These are phyloP conservation scores for Macrolepiota dolichaula DNA, from an alignment of 768 basidiomycete genomes.

Conservation along the genomic window DNA sequence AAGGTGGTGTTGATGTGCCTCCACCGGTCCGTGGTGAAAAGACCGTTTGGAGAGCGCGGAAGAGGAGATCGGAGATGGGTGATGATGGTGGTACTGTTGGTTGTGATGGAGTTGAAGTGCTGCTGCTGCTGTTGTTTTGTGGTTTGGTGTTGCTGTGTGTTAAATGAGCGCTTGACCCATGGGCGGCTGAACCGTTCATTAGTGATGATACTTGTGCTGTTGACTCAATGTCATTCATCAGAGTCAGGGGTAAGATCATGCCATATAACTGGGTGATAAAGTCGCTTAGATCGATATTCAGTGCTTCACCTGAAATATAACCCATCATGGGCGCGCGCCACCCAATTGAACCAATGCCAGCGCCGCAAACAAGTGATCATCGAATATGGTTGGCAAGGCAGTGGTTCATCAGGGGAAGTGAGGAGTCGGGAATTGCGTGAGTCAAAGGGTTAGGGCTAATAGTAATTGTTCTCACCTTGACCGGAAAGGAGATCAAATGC, in stretches of 20 bases:
- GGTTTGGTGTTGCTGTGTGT: conserved; percentile 25
- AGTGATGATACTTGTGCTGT: conserved; percentile 16
- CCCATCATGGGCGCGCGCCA: background rate
- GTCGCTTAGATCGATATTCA: conserved; percentile 91
- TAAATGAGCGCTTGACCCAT: background rate
- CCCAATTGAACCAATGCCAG: background rate
- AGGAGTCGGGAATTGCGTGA: conserved; percentile 1
- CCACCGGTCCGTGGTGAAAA: conserved; percentile 68
- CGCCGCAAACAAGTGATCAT: background rate
- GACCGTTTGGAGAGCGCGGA: conserved; percentile 77
- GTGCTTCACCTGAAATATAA: conserved; percentile 76
- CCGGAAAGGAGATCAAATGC: conserved; percentile 97
- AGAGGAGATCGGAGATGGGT: conserved; percentile 68
- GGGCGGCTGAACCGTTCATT: background rate
- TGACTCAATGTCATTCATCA: conserved; percentile 60
- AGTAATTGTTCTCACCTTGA: conserved; percentile 59
- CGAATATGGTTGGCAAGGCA: conserved; percentile 8
- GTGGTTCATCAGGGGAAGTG: conserved; percentile 5
- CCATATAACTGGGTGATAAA: conserved; percentile 84
- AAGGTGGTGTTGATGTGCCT: conserved; percentile 52
- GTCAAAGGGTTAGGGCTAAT: conserved; percentile 1
- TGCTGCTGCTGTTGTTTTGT: conserved; percentile 7
- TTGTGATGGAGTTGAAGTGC: conserved; percentile 8
- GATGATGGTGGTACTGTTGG: conserved; percentile 18
- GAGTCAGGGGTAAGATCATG: conserved; percentile 71